A percentile compares a stretch with the other conserved stretches of the same genome.
Conservation (phyloP, 176 grass and related monocot genomes). For the Cenchrus americanus region DNA sequence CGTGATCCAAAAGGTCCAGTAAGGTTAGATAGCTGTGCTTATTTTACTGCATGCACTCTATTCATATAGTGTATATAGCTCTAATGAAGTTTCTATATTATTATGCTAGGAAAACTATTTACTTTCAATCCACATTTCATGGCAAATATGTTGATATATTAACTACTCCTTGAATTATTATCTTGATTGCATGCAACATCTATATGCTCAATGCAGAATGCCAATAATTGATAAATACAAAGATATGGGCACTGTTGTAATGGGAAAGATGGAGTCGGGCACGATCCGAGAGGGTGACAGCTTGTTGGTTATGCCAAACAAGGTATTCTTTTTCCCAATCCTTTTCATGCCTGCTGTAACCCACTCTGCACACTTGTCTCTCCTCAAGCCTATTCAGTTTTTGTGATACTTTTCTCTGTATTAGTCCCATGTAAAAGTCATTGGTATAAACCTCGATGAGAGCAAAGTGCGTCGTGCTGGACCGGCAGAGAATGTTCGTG, state of each 20-base stretch:
- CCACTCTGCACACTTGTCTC: slow-evolving; percentile 8
- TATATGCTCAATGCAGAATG: slow-evolving; percentile 60
- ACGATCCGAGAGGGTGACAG: slow-evolving; percentile 79
- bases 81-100: neutral
- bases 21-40: slow-evolving; percentile 53
- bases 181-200: slow-evolving; percentile 17
- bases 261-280: slow-evolving; percentile 96
- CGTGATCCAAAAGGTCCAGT: slow-evolving; percentile 91
- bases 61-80: neutral
- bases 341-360: neutral
- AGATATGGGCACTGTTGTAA: slow-evolving; percentile 93
- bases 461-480: slow-evolving; percentile 67
- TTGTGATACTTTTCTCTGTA: slow-evolving; percentile 20
- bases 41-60: neutral
- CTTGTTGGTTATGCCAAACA: slow-evolving; percentile 94
- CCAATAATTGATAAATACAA: slow-evolving; percentile 98
- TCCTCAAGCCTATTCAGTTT: slow-evolving; percentile 16
- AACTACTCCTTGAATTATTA: neutral
- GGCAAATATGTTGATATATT: neutral
- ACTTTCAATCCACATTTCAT: neutral
- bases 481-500: slow-evolving; percentile 85
- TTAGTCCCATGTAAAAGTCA: slow-evolving; percentile 83
- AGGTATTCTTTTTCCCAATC: slow-evolving; percentile 45
- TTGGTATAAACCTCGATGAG: slow-evolving; percentile 81
- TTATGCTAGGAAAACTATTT: neutral